Evolutionary conservation across 169 alveolate species (phyloP), one percentile per base, ranked within the genome.

Genomic region (Cyclospora cayetanensis): DNA sequence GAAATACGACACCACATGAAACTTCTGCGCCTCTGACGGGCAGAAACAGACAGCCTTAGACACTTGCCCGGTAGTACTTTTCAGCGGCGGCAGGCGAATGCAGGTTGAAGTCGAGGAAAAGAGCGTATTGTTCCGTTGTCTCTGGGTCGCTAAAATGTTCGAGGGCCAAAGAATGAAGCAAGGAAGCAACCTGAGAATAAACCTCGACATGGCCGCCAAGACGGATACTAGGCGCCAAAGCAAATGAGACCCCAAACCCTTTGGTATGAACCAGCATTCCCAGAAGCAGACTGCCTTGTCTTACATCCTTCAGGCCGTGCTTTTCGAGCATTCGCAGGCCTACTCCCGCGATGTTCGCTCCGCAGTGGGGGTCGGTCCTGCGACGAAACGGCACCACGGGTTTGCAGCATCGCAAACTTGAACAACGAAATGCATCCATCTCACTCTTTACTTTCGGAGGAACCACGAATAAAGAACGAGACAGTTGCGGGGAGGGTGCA

Each of bases 61-160:
- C 34, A 31, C 70, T 52, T 27, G 55, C 90, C 52, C 25, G 39
- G 85, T 86, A 86, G 50, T 68, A 43, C 55, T 15, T 2, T 7
- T 20, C n/a, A 1, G 92, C 92, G 0, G 70, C 76, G 18, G 4
- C n/a, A 5, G 50, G 53, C 43, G 29, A 2, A 74, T 22, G 29
- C 53, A 68, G 39, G 55, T 86, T 79, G 53, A 66, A 86, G 74
- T 86, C 92, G 68, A 65, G 83, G 46, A 12, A 86, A 39, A 37
- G 70, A n/a, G 66, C 92, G 41, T 66, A 66, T 12, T 35, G 65
- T 52, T 50, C 43, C 35, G 35, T 3, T 2, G 52, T 65, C 29
- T 65, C 83, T 12, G 91, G 20, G 34, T 55, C 52, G 7, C 50
- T 20, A n/a, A 66, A 66, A 20, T 66, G 9, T 31, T 66, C 79